Base-by-base conservation (phyloP, 768 basidiomycete species). In the Paxillus involutus region DNA sequence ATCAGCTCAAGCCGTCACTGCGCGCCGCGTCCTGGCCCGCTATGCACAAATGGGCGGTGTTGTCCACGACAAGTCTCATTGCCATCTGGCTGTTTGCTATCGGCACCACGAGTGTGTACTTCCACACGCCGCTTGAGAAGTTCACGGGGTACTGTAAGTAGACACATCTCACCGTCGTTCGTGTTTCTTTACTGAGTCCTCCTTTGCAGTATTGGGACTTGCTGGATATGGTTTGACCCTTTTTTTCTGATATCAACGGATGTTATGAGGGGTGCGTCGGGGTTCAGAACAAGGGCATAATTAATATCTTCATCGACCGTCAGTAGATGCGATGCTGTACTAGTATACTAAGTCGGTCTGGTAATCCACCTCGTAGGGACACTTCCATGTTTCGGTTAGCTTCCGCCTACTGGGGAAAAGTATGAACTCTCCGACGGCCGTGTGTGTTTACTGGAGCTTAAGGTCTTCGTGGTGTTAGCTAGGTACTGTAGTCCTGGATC, bases 91-190 rank as follows among this genome's bases (percentile, higher is more conserved):
- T 91, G 46, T 80, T 91, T 66, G 91, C 91, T 59, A 72, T 78
- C 9, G 82, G 80, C 54, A 90, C 90, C 43, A 98, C 96, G 19
- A 84, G 87, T 49, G 73, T 96, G 8, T 98, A 93, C 69, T 98
- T 96, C 76, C 96, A 98, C 66, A 79, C 87, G 4, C 91, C 92
- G 0, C 71, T 78, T 12, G 96, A 98, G 75, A 98, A 98, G 73
- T 56, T 91, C 33, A 84, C 87, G 3, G 96, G 96, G 12, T 89
- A 87, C 55, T 39, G 94, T 95, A 65, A 66, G 91, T 84, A 4
- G 30, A 40, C 17, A 14, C 29, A 33, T 30, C 12, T 26, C 51
- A 8, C 29, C n/a, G 7, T 6, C 13, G 29, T 6, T 21, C 30
- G 11, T 19, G n/a, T 10, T 26, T 32, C 16, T n/a, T 43, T 44